A percentile compares a stretch with the other conserved stretches of the same genome.
Evolutionary conservation across 495 filamentous ascomycete species (phyloP).

Genomic region (Astrothelium macrocarpum): DNA sequence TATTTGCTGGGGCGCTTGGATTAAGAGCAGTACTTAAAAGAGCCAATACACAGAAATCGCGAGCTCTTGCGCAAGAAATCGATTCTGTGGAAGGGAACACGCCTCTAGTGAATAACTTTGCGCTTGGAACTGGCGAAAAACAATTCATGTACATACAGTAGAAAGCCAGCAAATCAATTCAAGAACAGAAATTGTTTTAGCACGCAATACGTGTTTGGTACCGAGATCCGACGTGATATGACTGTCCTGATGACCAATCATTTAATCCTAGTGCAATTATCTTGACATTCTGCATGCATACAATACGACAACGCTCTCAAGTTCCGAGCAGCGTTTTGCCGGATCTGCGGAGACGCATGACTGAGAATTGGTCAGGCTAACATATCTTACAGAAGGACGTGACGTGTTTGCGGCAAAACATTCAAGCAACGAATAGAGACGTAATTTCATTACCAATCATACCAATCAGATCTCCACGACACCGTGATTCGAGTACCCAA

Average conservation of each 20-base stretch:
- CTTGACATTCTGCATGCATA: not conserved
- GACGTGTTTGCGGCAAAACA: not conserved
- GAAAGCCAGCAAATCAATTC: not conserved
- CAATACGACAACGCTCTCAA: not conserved
- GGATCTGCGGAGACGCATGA: not conserved
- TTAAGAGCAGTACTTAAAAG: conserved; percentile 39
- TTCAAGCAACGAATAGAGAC: not conserved
- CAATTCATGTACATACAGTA: conserved; percentile 21
- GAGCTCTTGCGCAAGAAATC: not conserved
- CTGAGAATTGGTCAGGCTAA: not conserved
- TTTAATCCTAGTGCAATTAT: not conserved
- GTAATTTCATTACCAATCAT: not conserved
- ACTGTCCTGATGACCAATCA: too few relatives aligned
- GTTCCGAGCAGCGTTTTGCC: not conserved
- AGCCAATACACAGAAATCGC: conserved; percentile 11
- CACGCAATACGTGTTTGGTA: too few relatives aligned
- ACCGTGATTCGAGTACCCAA: not conserved
- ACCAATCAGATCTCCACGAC: not conserved
- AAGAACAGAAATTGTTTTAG: not conserved
- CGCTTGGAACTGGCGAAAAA: not conserved
- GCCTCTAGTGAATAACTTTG: not conserved
- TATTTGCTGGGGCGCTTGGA: conserved; percentile 37
- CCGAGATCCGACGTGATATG: not conserved
- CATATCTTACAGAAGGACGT: not conserved
- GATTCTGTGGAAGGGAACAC: not conserved